Evolutionary conservation across 1,284 basidiomycete species (phyloP).

Genomic region (Puccinia coronata): DNA sequence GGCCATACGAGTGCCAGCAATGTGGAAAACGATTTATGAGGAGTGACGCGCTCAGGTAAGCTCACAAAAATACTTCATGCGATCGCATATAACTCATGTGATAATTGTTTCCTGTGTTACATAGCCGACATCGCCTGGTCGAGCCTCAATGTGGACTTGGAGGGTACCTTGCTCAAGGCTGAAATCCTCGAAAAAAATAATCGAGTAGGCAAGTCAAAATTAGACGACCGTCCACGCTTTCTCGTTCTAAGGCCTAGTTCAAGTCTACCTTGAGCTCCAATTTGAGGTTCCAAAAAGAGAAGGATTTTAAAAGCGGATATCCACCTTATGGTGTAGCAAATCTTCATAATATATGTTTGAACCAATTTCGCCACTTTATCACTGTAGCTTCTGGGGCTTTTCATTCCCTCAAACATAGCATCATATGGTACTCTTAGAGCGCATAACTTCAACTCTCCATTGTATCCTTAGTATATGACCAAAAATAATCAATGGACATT

Average conservation of each 20-base stretch:
- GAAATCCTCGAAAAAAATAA: background rate
- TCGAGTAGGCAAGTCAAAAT: background rate
- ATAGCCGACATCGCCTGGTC: slow-evolving; percentile 33
- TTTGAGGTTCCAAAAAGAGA: background rate
- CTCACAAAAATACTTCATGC: background rate
- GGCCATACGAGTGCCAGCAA: slow-evolving; percentile 41
- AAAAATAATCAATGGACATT: background rate
- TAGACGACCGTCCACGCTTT: background rate
- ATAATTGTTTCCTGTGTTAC: background rate
- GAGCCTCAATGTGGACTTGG: slow-evolving; percentile 38
- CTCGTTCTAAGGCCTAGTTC: background rate
- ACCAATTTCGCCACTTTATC: background rate
- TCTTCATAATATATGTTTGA: background rate
- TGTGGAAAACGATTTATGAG: slow-evolving; percentile 47
- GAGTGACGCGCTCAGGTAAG: slow-evolving; percentile 46
- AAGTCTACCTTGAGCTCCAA: background rate
- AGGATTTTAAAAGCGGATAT: background rate
- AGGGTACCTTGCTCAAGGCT: slow-evolving; percentile 13
- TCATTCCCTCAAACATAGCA: background rate
- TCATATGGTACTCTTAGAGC: background rate
- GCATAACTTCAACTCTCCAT: background rate
- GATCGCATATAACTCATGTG: background rate
- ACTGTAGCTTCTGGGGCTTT: background rate
- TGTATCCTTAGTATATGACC: slow-evolving; percentile 6
- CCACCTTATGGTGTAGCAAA: background rate